Percentiles rank a stretch among this genome's conserved stretches.
Evolutionary conservation across 352 stramenopile genomes (phyloP).

Genomic region (Pythium apleroticum): DNA sequence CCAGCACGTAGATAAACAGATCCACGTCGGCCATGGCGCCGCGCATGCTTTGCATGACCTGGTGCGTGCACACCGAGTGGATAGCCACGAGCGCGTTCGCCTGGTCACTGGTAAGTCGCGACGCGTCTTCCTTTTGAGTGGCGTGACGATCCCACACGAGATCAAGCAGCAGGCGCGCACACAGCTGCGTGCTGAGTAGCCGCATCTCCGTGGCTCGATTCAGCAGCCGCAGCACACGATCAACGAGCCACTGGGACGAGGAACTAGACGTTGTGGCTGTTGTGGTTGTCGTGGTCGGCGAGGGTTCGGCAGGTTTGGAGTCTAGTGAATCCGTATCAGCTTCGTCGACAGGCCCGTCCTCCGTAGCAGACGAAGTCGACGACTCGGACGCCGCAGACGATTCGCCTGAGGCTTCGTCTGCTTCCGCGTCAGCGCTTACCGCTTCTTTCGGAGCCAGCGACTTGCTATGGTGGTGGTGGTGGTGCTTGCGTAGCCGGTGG

Average conservation of each 20-base stretch:
- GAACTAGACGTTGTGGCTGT: not conserved
- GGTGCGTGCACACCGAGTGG: constrained; percentile 63
- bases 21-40: constrained; percentile 76
- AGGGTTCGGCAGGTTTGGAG: not conserved
- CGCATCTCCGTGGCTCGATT: constrained; percentile 48
- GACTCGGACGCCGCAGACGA: constrained; percentile 16
- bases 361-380: constrained; percentile 1
- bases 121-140: not conserved
- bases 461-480: constrained; percentile 27
- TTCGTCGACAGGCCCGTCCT: not conserved
- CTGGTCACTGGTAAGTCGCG: constrained; percentile 18
- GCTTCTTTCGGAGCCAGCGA: not conserved
- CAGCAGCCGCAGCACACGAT: constrained; percentile 43
- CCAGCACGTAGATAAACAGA: constrained; percentile 78
- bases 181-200: constrained; percentile 58
- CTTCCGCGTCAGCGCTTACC: not conserved
- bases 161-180: constrained; percentile 52
- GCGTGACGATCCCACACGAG: constrained; percentile 41
- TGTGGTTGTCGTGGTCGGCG: no score
- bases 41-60: constrained; percentile 85
- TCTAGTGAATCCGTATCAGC: not conserved
- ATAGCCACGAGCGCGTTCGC: constrained; percentile 43
- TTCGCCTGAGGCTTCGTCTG: constrained; percentile 6
- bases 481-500: constrained; percentile 39
- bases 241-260: constrained; percentile 50